phyloP scores from a whole-genome alignment of 2,329 filamentous ascomycete genomes.

The Pleoardoris graminearum region DNA sequence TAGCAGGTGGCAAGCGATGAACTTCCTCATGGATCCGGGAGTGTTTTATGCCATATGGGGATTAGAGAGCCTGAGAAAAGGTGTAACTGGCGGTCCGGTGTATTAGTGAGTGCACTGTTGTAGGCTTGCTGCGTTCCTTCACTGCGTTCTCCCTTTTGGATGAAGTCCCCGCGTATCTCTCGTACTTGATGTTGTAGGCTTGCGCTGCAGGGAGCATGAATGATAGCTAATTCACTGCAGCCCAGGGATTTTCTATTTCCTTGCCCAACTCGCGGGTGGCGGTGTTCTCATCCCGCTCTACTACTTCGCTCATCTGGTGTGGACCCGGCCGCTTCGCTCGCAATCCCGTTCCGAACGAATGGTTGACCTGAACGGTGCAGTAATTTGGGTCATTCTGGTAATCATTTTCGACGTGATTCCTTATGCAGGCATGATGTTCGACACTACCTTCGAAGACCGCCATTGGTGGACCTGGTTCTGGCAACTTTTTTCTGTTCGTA shows the following conservation, averaged over 20 bases:
- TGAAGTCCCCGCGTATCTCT: no score
- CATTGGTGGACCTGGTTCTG: slow-evolving; percentile 23
- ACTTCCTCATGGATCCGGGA: slow-evolving; percentile 15
- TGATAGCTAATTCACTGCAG: not conserved
- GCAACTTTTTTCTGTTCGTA: slow-evolving; percentile 17
- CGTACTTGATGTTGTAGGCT: no score
- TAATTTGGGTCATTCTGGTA: slow-evolving; percentile 6
- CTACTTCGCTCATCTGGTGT: slow-evolving; percentile 11
- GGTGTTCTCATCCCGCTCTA: slow-evolving; percentile 16
- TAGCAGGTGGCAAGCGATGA: slow-evolving; percentile 19
- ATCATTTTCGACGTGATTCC: slow-evolving; percentile 11
- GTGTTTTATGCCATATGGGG: slow-evolving; percentile 13
- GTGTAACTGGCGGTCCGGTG: slow-evolving; percentile 1
- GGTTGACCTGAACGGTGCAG: slow-evolving; percentile 9
- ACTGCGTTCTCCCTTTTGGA: not conserved
- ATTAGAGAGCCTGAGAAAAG: slow-evolving; percentile 10
- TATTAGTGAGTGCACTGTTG: slow-evolving; percentile 15
- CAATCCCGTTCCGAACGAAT: not conserved
- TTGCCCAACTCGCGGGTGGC: slow-evolving; percentile 18
- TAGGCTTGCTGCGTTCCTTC: not conserved
- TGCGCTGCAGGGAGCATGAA: no score
- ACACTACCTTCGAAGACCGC: slow-evolving; percentile 7
- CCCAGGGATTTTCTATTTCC: slow-evolving; percentile 4
- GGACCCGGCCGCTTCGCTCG: not conserved
- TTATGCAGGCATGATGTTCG: slow-evolving; percentile 7